Base-by-base conservation (phyloP, 257 asterid genomes). In the Buddleja alternifolia region DNA sequence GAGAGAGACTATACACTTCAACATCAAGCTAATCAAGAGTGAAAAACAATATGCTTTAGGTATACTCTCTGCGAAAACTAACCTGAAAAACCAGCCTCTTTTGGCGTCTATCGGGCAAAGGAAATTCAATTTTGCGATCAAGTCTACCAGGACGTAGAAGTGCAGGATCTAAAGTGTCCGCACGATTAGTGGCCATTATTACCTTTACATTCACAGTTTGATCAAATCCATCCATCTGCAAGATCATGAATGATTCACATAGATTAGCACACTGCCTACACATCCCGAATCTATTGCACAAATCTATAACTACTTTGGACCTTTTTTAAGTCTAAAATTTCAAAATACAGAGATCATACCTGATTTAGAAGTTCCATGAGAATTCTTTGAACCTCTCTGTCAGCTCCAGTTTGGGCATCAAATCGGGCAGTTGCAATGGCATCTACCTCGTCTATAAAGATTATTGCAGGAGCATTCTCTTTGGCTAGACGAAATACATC, bases 121-220 rank as follows among this genome's bases (percentile, higher is more conserved):
- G 89, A 69, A 86, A 86, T 75, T 86, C 92, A 46, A 86, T 86
- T 78, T 86, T 86, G 6, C 92, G 76, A 52, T 86, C 92, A 59
- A 86, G 92, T 69, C 92, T 86, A 72, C 92, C 92, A 10, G 92
- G 92, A 65, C 92, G 92, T 53, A 86, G 65, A 64, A 86, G 86
- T 16, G 92, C 92, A 63, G 89, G 89, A 58, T 83, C 89, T 79
- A 86, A 62, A 6, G 92, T 86, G 75, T 86, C 92, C 60, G 87
- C 92, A 47, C 92, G 76, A 42, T 86, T 86, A 29, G 92, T 86
- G 32, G 84, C 89, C 92, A 86, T 86, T 24, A 86, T 86, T 50
- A 86, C 92, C 73, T 86, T 86, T 53, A 86, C 92, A 50, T 86
- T 86, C 23, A 86, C 92, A 0, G 89, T 86, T 69, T 86, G 92